Base-by-base conservation (phyloP, 2,329 filamentous ascomycete genomes). In the Pseudogymnoascus sp. region DNA sequence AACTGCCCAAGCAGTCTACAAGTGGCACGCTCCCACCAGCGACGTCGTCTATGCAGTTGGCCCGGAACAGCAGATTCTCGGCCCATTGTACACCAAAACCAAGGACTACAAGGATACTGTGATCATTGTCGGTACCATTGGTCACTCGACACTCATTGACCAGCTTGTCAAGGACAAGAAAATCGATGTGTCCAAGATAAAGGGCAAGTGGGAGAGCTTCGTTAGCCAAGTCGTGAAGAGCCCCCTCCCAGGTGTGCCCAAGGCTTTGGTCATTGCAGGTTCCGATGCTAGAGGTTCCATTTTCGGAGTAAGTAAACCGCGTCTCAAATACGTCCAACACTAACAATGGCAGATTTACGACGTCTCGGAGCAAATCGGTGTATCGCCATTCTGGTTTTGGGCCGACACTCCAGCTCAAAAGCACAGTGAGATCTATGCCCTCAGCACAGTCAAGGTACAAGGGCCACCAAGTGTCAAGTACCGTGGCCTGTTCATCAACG, bases 131-230 rank as follows among this genome's bases (percentile, higher is more conserved):
- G 88, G 88, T 3, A 90, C 87, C 0, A 78, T 91, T 56, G 86
- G 85, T 4, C 82, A 84, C 66, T 89, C 87, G 0, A 76, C 78
- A 9, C 70, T 88, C 37, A 85, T 91, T 62, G 83, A 88, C 68
- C 72, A 74, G 5, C 76, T 91, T 59, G 75, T 88, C 21, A 70
- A 77, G 1, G 77, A 77, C 1, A 80, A 80, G 1, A 82, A 84
- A 66, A 74, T 91, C 16, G 80, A 90, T 64, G 79, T 84, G 0
- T 79, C 78, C 2, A 74, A 75, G 0, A 81, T 88, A 28, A 70
- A 82, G 61, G 87, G 85, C 1, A 78, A 86, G 66, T 91, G 88
- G 88, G 88, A 92, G 71, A 81, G 87, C 0, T 91, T 88, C 69
- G 77, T 81, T 21, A 87, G 82, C 42, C 76, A 81, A 43, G 69